phyloP scores from a whole-genome alignment of 495 filamentous ascomycete species.

The Lichenothelia convexa region DNA sequence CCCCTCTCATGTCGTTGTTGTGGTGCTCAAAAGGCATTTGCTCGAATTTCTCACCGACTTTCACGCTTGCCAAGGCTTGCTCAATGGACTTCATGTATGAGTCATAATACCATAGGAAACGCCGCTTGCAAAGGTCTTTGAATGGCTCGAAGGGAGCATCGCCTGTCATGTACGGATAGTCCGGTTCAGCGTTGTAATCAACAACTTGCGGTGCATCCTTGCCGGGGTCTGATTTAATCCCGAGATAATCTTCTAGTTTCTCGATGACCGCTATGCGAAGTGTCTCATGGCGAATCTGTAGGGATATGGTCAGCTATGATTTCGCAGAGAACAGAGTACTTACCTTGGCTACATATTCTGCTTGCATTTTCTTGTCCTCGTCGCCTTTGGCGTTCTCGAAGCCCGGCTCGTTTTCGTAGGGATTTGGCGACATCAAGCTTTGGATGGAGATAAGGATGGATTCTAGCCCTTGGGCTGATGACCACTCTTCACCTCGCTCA shows the following conservation, averaged over 20 bases:
- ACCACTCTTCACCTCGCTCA: conserved; percentile 82
- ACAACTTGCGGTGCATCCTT: conserved; percentile 2
- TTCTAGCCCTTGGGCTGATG: conserved; percentile 83
- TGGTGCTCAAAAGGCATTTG: conserved; percentile 71
- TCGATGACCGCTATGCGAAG: conserved; percentile 73
- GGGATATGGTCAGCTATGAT: background rate
- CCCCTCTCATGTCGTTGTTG: conserved; percentile 72
- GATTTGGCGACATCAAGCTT: conserved; percentile 82
- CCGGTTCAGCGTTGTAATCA: conserved; percentile 32
- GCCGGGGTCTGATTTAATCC: conserved; percentile 32
- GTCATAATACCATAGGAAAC: conserved; percentile 92
- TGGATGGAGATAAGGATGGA: conserved; percentile 92
- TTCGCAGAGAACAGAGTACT: background rate
- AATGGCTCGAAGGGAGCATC: conserved; percentile 57
- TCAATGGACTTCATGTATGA: conserved; percentile 58
- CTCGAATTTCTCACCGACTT: conserved; percentile 42
- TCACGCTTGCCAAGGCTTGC: conserved; percentile 37
- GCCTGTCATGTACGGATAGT: conserved; percentile 31
- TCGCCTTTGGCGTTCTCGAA: conserved; percentile 56
- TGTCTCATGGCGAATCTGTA: conserved; percentile 78
- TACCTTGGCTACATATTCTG: conserved; percentile 76
- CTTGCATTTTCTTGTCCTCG: conserved; percentile 54
- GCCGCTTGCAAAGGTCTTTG: conserved; percentile 73
- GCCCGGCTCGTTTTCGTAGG: conserved; percentile 92
- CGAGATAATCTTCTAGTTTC: conserved; percentile 62